Base-by-base conservation (phyloP, 495 filamentous ascomycete species). In the Penicillium bovifimosum region DNA sequence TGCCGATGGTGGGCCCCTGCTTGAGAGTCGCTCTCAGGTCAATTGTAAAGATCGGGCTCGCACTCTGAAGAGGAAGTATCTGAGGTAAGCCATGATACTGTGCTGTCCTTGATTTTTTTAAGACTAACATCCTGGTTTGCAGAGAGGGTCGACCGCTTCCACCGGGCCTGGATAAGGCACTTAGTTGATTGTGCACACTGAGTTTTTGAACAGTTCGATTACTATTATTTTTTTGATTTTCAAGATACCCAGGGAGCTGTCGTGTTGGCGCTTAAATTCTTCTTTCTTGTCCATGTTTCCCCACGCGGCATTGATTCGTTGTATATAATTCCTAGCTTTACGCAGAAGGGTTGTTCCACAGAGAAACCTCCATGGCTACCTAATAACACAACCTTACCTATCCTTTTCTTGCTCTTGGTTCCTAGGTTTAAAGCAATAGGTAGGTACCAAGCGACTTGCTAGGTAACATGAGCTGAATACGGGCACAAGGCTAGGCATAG, bases 21-120 rank as follows among this genome's bases (percentile, higher is more conserved):
- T 50, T 16, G 36, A 41, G 8, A 9, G n/a, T 32, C 48, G 48
- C 3, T 32, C 28, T 6, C 48, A 50, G 11, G 27, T 50, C 13
- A 41, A 42, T 9, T 27, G 28, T 5, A 50, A 50, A 32, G 48
- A 50, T n/a, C 38, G 48, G n/a, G 48, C 39, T 32, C 48, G 48
- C 3, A 50, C 51, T 10, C 14, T 54, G 34, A 47, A 33, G 27
- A 40, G 6, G 14, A 54, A 40, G 6, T 48, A 20, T 14, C 1
- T 24, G 1, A 41, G 51, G 51, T 47, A 45, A 20, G 50, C 13
- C 17, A 20, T 29, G 46, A 32, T 58, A 55, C 27, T 5, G 6
- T 24, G 31, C 27, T 32, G 27, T 31, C 9, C 11, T 20, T 39
- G 10, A 1, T 32, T 3, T 20, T 0, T 32, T 5, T 3, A n/a